Evolutionary conservation across 306 rosid species (phyloP), one percentile per base, ranked within the genome.

Genomic region (Lagenaria siceraria): DNA sequence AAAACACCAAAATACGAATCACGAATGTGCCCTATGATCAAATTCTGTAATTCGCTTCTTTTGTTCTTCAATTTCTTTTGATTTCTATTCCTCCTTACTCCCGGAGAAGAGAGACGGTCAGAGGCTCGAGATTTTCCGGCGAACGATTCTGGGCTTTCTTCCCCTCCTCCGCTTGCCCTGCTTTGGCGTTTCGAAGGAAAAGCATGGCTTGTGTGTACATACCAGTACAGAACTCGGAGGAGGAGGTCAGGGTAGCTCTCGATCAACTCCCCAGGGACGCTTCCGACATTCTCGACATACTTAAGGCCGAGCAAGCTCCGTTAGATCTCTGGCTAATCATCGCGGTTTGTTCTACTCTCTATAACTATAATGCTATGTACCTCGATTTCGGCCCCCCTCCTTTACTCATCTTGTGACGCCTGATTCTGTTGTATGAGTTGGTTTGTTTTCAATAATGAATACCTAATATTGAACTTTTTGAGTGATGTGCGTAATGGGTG

Each of bases 161-260:
- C 48, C 14, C 25, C 31, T 70, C 38, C 48, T 62, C 52, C 72
- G 59, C 46, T 13, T 29, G 43, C 62, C n/a, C 48, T 73, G 77
- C 27, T 6, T 18, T 11, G 38, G 60, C 21, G 24, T 18, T 59
- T 59, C 22, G 18, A 46, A 25, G 62, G 76, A 43, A 66, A 71
- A 35, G 83, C 79, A 92, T 96, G 99, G 90, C 99, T 51, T 89
- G 89, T 52, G 91, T 96, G 53, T 88, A 92, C 85, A 90, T 96
- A 36, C 99, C 99, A 56, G 97, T 96, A 88, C 99, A 92, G 89
- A 92, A 96, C 86, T 96, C 98, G 8, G 98, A 96, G 89, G 97
- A 96, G 77, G 99, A 96, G 80, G 99, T 96, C 82, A 85, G 98
- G 90, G 98, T 96, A 52, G 87, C 89, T 62, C 92, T 96, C 80